Evolutionary conservation across 495 filamentous ascomycete genomes (phyloP).

Genomic region (Chaetomium cochliodes): DNA sequence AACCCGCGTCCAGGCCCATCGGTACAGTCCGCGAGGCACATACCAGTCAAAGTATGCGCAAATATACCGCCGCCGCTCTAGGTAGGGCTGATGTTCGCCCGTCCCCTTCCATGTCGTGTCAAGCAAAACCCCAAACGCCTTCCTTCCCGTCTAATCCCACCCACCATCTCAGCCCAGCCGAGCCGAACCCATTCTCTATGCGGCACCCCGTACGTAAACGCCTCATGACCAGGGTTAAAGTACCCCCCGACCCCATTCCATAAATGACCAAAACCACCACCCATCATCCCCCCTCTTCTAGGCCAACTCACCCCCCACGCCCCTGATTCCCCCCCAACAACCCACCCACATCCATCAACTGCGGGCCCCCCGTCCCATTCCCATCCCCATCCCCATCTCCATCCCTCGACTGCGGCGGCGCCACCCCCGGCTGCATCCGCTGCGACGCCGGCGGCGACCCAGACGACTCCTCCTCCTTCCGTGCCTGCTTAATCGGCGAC

Average conservation of each 20-base stretch:
- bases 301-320: neutral
- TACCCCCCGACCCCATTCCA: neutral
- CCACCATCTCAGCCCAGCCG: neutral
- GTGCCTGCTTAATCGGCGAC: slow-evolving; percentile 39
- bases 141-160: neutral
- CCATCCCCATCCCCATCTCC: no score
- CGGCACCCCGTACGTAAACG: neutral
- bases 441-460: neutral
- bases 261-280: neutral
- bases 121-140: slow-evolving; percentile 1
- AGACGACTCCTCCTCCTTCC: slow-evolving; percentile 25
- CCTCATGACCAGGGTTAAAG: neutral
- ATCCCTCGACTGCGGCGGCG: no score
- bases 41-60: no score
- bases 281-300: neutral
- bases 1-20: no score
- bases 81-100: neutral
- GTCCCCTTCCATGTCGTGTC: neutral
- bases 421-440: no score
- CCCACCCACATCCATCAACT: slow-evolving; percentile 52
- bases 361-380: no score
- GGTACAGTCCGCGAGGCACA: no score
- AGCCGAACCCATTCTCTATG: neutral
- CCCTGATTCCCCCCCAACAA: slow-evolving; percentile 37
- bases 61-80: no score